Evolutionary conservation across 1,284 basidiomycete genomes (phyloP).

Genomic region (Ganoderma resinaceum): DNA sequence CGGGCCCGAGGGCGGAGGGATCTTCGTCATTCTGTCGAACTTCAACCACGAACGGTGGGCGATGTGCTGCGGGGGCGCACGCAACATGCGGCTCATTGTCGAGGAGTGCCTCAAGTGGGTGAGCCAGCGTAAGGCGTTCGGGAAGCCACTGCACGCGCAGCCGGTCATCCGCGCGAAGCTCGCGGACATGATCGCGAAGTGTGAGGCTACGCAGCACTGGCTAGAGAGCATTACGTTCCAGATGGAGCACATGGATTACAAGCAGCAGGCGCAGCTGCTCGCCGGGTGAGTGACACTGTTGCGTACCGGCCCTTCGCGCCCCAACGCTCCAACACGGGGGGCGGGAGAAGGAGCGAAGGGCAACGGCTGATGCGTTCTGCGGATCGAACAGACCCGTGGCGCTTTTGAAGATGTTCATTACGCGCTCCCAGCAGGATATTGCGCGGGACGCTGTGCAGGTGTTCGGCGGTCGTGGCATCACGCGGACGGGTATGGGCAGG

Average conservation of each 20-base stretch:
- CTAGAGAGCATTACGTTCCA: slow-evolving; percentile 91
- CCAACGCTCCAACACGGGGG: not conserved
- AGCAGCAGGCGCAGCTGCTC: slow-evolving; percentile 48
- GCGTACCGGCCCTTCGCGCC: not conserved
- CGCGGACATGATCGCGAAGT: slow-evolving; percentile 85
- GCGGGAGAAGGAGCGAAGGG: not conserved
- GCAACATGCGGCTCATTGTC: slow-evolving; percentile 61
- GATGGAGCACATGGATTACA: slow-evolving; percentile 86
- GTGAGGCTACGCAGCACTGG: slow-evolving; percentile 86
- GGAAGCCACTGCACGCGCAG: slow-evolving; percentile 83
- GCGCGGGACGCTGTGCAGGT: slow-evolving; percentile 59
- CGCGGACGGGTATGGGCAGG: slow-evolving; percentile 61
- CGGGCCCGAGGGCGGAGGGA: slow-evolving; percentile 82
- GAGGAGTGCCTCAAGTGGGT: slow-evolving; percentile 85
- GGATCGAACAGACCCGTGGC: slow-evolving; percentile 35
- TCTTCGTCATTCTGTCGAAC: slow-evolving; percentile 81
- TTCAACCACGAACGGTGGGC: slow-evolving; percentile 81
- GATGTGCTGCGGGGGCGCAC: slow-evolving; percentile 70
- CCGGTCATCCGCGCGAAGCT: slow-evolving; percentile 88
- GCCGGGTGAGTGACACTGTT: slow-evolving; percentile 42
- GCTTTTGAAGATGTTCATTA: slow-evolving; percentile 42
- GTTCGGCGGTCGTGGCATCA: slow-evolving; percentile 61
- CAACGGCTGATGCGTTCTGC: not conserved
- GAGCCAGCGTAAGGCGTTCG: slow-evolving; percentile 84
- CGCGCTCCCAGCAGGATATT: slow-evolving; percentile 40